These are phyloP conservation scores for Penicillium sclerotigenum DNA, from an alignment of 2,329 filamentous ascomycete genomes.

Conservation along the genomic window DNA sequence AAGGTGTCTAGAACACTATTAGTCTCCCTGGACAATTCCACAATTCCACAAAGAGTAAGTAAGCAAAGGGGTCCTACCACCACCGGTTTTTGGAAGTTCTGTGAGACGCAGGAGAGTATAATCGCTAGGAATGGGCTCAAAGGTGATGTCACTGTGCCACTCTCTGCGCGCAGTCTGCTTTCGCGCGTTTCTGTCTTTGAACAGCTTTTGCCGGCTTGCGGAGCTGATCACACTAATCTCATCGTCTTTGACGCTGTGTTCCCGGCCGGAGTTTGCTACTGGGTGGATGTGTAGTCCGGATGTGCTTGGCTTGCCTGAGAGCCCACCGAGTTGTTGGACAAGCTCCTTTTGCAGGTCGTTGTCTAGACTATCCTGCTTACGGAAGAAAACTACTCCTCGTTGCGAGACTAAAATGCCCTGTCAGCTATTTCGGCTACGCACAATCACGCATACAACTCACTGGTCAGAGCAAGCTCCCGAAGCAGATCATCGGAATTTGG, in stretches of 20 bases:
- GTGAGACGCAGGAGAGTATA: constrained; percentile 48
- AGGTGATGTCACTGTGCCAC: constrained; percentile 52
- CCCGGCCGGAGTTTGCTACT: constrained; percentile 48
- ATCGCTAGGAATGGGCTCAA: constrained; percentile 48
- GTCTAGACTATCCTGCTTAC: constrained; percentile 49
- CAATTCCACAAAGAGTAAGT: no score
- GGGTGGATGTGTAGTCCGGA: constrained; percentile 50
- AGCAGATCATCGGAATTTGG: constrained; percentile 37
- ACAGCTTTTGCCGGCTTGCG: constrained; percentile 38
- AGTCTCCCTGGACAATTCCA: neutral
- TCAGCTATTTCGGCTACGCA: neutral
- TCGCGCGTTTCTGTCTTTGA: constrained; percentile 32
- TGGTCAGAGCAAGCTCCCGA: constrained; percentile 36
- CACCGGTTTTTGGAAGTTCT: constrained; percentile 43
- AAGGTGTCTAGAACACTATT: constrained; percentile 35
- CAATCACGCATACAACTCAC: constrained; percentile 10
- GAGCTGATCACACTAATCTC: constrained; percentile 52
- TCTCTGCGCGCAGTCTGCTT: constrained; percentile 35
- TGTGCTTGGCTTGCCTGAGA: constrained; percentile 47
- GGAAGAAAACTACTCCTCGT: constrained; percentile 55
- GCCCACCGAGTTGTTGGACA: constrained; percentile 48
- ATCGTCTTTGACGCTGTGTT: constrained; percentile 47
- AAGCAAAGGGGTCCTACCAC: constrained; percentile 29
- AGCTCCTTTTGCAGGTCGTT: constrained; percentile 54
- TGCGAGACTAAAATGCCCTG: constrained; percentile 44